Base-by-base conservation (phyloP, 1,284 basidiomycete species). In the Testicularia cyperi region DNA sequence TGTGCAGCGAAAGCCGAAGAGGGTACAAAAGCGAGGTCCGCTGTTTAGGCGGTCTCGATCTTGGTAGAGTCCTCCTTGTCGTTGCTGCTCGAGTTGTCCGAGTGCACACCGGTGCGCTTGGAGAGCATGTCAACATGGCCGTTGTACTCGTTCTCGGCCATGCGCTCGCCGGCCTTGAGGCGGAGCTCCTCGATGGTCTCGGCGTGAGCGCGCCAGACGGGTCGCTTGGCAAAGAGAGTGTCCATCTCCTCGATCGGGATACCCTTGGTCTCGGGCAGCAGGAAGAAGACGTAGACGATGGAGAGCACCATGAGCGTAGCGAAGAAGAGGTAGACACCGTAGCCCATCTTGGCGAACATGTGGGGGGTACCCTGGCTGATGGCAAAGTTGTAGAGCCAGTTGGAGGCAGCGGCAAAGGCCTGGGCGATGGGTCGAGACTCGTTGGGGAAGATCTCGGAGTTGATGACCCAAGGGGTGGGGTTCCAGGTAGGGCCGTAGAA, bases 351-450 rank as follows among this genome's bases (percentile, higher is more conserved):
- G 24, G 42, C 45, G 12, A 76, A 70, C 37, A 78, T 76, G 33
- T 64, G 51, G 4, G 46, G 63, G 4, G 60, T 68, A 1, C 41
- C 56, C 25, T 56, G 55, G 3, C 34, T 30, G 31, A 62, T 79
- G 82, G 16, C 60, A 87, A 87, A 88, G 56, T 88, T 88, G 70
- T 88, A 88, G 23, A 83, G 63, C 88, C 88, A 90, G 74, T 88
- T 88, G 31, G 86, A 88, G 2, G 87, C 85, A 1, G 88, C 89
- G 15, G 86, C 85, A 19, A 91, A 70, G 18, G 87, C 83, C 7
- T 90, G 88, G 43, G 90, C 90, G 69, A 86, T 85, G 53, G 88
- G 85, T 66, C 90, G 82, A 77, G 90, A 83, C 3, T 87, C 86
- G 19, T 89, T 80, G 9, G 90, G 86, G 77, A 92, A 91, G 19